phyloP scores from a whole-genome alignment of 352 stramenopile species.

The Globisporangium solare region DNA sequence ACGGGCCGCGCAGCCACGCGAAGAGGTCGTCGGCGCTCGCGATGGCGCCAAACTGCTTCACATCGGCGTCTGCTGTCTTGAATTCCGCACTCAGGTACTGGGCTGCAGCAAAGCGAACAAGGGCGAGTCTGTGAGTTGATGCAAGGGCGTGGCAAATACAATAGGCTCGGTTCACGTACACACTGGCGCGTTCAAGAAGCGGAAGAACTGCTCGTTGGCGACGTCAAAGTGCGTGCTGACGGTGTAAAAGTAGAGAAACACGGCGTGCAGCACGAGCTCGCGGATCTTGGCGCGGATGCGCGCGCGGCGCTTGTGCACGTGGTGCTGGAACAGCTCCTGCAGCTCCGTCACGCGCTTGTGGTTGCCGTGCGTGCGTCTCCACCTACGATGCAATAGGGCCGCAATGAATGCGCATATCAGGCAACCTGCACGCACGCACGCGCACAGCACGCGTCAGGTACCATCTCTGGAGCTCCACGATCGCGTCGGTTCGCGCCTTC shows the following conservation, averaged over 20 bases:
- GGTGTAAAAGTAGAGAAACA: conserved; percentile 43
- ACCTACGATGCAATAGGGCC: conserved; percentile 16
- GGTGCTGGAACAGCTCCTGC: conserved; percentile 22
- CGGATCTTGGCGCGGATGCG: conserved; percentile 42
- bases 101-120: conserved; percentile 6
- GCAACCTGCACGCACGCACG: neutral
- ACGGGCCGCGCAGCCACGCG: conserved; percentile 28
- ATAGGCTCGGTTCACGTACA: conserved; percentile 15
- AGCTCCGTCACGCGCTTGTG: conserved; percentile 29
- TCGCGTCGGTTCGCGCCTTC: conserved; percentile 30
- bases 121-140: neutral
- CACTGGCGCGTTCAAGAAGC: conserved; percentile 24
- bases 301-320: conserved; percentile 26
- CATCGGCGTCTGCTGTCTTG: neutral
- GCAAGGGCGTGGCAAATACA: no score
- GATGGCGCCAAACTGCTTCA: conserved; percentile 21
- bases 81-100: conserved; percentile 16
- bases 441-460: neutral
- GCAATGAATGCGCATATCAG: neutral
- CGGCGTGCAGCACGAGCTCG: conserved; percentile 37
- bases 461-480: conserved; percentile 39
- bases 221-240: conserved; percentile 26
- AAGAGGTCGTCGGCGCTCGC: conserved; percentile 18
- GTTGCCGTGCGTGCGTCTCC: conserved; percentile 25
- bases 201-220: conserved; percentile 28